A percentile compares a stretch with the other conserved stretches of the same genome.
phyloP scores from a whole-genome alignment of 768 basidiomycete species.

The Mycena crocata region DNA sequence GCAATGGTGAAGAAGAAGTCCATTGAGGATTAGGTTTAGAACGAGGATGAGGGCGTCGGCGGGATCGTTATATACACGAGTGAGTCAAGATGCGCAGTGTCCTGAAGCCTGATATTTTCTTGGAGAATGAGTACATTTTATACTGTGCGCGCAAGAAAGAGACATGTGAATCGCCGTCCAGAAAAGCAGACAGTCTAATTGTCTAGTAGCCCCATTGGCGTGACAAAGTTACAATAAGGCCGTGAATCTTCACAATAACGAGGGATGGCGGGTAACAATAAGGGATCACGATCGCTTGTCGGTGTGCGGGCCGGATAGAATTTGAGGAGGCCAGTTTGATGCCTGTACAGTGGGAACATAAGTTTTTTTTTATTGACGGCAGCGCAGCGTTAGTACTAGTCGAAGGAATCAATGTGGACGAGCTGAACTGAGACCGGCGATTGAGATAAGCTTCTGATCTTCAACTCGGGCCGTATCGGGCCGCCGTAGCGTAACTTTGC shows the following conservation, averaged over 20 bases:
- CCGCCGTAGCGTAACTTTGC: no score
- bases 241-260: conserved; percentile 25
- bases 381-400: no score
- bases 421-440: no score
- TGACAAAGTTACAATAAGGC: not conserved
- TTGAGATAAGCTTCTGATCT: no score
- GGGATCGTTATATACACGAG: no score
- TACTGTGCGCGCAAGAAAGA: not conserved
- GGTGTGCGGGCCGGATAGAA: conserved; percentile 7
- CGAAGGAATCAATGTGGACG: no score
- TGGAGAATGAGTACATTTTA: conserved; percentile 19
- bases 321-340: not conserved
- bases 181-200: conserved; percentile 3
- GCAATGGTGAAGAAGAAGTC: conserved; percentile 29
- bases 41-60: not conserved
- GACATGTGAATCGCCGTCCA: no score
- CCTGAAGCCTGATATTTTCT: no score
- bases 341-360: not conserved
- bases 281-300: conserved; percentile 24
- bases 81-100: no score
- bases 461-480: no score
- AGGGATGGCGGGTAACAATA: conserved; percentile 19
- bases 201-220: conserved; percentile 21
- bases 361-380: no score
- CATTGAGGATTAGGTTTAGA: conserved; percentile 23